Evolutionary conservation across 2,329 filamentous ascomycete genomes (phyloP).

Genomic region (Thielaviopsis cerberus): DNA sequence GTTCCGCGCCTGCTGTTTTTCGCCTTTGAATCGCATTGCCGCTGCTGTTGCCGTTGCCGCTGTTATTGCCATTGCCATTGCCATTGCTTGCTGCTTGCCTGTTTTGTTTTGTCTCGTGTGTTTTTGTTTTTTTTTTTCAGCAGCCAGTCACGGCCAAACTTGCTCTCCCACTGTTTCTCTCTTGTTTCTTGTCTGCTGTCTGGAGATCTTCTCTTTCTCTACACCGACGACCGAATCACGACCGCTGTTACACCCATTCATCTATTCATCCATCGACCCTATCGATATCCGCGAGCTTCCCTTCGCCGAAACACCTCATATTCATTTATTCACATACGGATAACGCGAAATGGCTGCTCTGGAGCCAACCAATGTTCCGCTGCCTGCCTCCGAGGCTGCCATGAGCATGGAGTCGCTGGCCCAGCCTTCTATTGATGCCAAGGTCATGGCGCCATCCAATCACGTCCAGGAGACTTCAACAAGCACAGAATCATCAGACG

Average conservation of each 20-base stretch:
- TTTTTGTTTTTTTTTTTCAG: neutral
- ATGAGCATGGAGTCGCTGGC: neutral
- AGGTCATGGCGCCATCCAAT: neutral
- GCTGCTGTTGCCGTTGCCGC: no score
- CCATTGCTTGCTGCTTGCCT: neutral
- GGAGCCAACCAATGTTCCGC: neutral
- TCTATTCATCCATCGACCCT: neutral
- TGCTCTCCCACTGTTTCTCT: neutral
- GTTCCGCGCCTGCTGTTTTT: neutral
- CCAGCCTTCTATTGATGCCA: neutral
- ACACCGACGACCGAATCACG: neutral
- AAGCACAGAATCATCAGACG: neutral
- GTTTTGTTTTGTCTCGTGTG: neutral
- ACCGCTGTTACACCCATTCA: neutral
- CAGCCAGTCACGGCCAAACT: neutral
- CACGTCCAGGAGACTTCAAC: neutral
- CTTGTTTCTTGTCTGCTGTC: neutral
- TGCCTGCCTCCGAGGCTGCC: neutral
- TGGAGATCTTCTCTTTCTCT: neutral
- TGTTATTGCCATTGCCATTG: no score
- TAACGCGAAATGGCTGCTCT: neutral
- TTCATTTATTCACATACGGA: neutral
- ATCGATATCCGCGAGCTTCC: neutral
- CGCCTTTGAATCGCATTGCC: no score
- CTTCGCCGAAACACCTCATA: neutral